phyloP scores from a whole-genome alignment of 2,329 filamentous ascomycete species.

The Calonectria ilicicola region DNA sequence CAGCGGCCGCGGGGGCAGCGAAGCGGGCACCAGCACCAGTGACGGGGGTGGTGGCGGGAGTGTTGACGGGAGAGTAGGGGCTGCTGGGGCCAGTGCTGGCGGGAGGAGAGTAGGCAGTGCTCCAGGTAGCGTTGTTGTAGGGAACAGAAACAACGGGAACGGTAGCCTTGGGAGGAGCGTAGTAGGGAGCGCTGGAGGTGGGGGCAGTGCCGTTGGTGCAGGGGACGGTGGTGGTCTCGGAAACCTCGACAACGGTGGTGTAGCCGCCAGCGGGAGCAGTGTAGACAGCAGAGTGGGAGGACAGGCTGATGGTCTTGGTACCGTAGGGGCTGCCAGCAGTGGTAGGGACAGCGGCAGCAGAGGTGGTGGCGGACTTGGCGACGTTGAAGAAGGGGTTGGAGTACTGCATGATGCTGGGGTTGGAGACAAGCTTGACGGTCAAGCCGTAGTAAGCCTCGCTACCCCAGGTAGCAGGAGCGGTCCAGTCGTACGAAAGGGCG shows the following conservation, averaged over 20 bases:
- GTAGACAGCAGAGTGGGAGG: constrained; percentile 26
- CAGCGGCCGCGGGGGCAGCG: constrained; percentile 52
- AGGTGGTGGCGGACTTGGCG: constrained; percentile 35
- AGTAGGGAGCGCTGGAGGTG: constrained; percentile 18
- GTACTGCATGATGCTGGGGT: constrained; percentile 68
- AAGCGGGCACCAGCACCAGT: constrained; percentile 44
- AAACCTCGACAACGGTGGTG: constrained; percentile 40
- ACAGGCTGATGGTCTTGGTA: constrained; percentile 47
- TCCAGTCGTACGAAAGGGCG: constrained; percentile 62
- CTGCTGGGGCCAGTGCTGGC: constrained; percentile 32
- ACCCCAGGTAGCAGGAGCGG: constrained; percentile 59
- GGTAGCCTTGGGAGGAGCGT: constrained; percentile 24
- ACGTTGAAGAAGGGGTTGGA: constrained; percentile 70
- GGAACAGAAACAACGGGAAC: constrained; percentile 17
- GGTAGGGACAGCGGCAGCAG: constrained; percentile 29
- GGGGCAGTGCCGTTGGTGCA: constrained; percentile 35
- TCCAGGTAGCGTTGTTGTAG: constrained; percentile 22
- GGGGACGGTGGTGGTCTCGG: constrained; percentile 35
- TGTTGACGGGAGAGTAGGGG: constrained; percentile 33
- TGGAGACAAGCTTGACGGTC: constrained; percentile 61
- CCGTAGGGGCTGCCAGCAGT: constrained; percentile 32
- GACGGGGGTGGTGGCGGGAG: constrained; percentile 16
- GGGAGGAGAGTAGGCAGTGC: constrained; percentile 41
- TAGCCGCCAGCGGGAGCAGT: constrained; percentile 21
- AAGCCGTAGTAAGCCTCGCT: constrained; percentile 66